Evolutionary conservation across 2,329 filamentous ascomycete species (phyloP).

Genomic region (Diaporthe destruens): DNA sequence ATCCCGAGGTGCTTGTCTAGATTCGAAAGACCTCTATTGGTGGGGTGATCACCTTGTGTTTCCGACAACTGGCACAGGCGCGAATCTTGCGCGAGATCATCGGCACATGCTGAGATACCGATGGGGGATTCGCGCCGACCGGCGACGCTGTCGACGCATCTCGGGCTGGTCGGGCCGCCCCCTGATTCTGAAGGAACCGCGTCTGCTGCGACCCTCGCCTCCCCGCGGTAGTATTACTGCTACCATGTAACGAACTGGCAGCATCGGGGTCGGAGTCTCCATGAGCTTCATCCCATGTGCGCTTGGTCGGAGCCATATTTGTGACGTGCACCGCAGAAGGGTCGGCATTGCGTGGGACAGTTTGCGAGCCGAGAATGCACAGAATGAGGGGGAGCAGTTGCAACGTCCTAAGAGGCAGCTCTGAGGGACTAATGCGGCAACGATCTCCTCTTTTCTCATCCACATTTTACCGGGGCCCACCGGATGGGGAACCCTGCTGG

Average conservation of each 20-base stretch:
- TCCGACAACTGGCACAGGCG: conserved; percentile 56
- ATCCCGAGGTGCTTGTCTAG: neutral
- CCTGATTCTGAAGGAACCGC: neutral
- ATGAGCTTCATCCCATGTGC: conserved; percentile 8
- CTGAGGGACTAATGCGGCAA: neutral
- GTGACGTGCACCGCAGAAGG: neutral
- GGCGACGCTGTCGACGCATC: conserved; percentile 1
- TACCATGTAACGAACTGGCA: neutral
- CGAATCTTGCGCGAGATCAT: conserved; percentile 55
- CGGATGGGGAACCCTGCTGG: conserved; percentile 10
- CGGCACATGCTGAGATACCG: neutral
- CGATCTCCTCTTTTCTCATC: conserved; percentile 7
- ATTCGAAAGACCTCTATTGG: neutral
- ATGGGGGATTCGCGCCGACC: neutral
- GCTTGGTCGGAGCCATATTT: conserved; percentile 10
- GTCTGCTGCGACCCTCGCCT: neutral
- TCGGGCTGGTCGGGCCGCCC: neutral
- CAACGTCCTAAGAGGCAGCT: neutral
- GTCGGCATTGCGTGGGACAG: neutral
- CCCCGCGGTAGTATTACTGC: neutral
- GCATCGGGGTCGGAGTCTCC: neutral
- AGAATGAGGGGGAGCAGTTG: conserved; percentile 4
- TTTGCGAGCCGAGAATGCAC: conserved; percentile 2
- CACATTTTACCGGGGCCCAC: neutral
- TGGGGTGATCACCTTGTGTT: conserved; percentile 52